Conservation (phyloP, 2,329 filamentous ascomycete genomes). For the Sporothrix curviconia region DNA sequence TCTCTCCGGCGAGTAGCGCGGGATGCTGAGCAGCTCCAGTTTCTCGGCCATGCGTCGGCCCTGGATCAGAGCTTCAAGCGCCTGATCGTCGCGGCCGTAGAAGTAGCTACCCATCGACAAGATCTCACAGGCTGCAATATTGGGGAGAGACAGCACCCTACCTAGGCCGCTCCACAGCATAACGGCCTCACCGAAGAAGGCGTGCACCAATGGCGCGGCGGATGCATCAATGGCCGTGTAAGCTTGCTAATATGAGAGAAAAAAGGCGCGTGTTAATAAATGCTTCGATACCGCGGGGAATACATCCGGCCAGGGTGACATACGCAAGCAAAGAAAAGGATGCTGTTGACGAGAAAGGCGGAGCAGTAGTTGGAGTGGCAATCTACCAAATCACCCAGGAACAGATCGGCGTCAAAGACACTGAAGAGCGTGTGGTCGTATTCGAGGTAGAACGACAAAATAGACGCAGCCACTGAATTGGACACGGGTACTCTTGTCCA, state of each 20-base stretch:
- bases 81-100: constrained; percentile 9
- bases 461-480: constrained; percentile 12
- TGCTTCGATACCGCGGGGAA: too few species aligned
- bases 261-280: not conserved
- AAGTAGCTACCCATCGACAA: constrained; percentile 13
- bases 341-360: not conserved
- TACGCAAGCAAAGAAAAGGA: not conserved
- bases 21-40: not conserved
- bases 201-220: not conserved
- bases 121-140: constrained; percentile 7
- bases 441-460: constrained; percentile 16
- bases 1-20: not conserved
- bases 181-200: not conserved
- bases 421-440: constrained; percentile 15
- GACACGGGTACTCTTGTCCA: constrained; percentile 18
- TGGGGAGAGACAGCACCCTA: not conserved
- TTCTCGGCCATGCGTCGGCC: constrained; percentile 14
- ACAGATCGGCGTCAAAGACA: constrained; percentile 10
- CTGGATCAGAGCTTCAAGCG: not conserved
- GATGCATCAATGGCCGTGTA: not conserved
- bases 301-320: not conserved
- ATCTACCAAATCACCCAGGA: not conserved
- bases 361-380: not conserved
- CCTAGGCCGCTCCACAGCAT: not conserved
- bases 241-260: not conserved